Evolutionary conservation across 169 alveolate genomes (phyloP).

Genomic region (Plasmodium ovale): DNA sequence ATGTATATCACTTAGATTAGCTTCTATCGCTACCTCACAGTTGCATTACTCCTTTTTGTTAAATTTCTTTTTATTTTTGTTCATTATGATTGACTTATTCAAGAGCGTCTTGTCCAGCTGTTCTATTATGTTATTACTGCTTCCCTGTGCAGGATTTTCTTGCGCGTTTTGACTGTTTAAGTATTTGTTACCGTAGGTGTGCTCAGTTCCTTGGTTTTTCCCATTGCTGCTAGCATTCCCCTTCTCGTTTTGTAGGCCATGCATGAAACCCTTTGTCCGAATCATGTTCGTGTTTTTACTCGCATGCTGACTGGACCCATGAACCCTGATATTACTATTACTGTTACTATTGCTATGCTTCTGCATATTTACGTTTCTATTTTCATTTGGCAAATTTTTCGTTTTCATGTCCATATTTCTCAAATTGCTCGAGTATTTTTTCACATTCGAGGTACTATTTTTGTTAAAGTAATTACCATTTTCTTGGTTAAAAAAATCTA

Average conservation of each 20-base stretch:
- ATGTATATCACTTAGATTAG: not conserved
- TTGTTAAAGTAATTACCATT: not conserved
- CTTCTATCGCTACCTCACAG: too few relatives aligned
- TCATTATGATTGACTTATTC: constrained; percentile 70
- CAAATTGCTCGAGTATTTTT: not conserved
- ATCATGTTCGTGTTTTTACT: constrained; percentile 61
- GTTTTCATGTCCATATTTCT: not conserved
- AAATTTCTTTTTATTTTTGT: constrained; percentile 35
- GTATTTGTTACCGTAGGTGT: not conserved
- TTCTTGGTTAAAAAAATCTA: not conserved
- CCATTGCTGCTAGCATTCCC: not conserved
- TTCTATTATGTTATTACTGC: constrained; percentile 47
- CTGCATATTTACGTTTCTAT: not conserved
- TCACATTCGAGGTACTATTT: too few relatives aligned
- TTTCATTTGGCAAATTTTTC: not conserved
- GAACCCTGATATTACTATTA: not conserved
- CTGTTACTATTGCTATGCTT: not conserved
- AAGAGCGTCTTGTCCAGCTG: constrained; percentile 65
- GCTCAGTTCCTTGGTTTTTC: not conserved
- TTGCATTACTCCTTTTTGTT: constrained; percentile 3
- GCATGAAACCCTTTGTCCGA: constrained; percentile 66
- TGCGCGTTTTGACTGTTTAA: not conserved
- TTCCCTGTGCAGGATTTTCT: not conserved
- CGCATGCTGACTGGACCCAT: not conserved
- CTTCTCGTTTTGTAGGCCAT: constrained; percentile 35